A percentile compares a stretch with the other conserved stretches of the same genome.
Evolutionary conservation across 164 flowering plant genomes (phyloP).

Genomic region (Piper betle): DNA sequence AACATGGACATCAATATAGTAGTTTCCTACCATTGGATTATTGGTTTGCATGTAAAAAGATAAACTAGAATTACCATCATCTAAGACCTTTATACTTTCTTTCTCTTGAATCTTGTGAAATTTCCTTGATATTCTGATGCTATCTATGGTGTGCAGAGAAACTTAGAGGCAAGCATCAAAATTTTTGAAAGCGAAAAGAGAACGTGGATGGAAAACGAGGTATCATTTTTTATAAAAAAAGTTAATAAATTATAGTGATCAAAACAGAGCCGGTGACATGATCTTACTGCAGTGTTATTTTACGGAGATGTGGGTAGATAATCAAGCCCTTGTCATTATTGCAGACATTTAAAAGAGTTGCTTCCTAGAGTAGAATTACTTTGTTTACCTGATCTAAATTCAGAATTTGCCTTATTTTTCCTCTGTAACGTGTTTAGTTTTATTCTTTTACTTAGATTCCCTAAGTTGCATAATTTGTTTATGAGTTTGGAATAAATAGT

Average conservation of each 20-base stretch:
- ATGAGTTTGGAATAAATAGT: no score
- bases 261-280: not conserved
- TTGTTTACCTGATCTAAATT: not conserved
- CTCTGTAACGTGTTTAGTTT: no score
- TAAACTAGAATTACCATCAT: not conserved
- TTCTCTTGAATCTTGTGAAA: not conserved
- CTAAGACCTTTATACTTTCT: not conserved
- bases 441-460: no score
- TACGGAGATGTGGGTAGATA: not conserved
- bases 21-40: not conserved
- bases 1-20: no score
- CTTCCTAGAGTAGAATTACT: no score
- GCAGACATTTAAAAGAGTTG: not conserved
- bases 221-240: conserved; percentile 5
- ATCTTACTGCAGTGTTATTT: not conserved
- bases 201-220: conserved; percentile 27
- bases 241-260: not conserved
- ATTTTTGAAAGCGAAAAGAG: conserved; percentile 24
- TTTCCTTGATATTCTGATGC: not conserved
- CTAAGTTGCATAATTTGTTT: no score
- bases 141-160: conserved; percentile 19
- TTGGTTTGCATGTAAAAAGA: not conserved
- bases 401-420: not conserved
- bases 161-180: conserved; percentile 20
- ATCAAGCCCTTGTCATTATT: not conserved